Base-by-base conservation (phyloP, 495 filamentous ascomycete genomes). In the Haplographium delicatum region DNA sequence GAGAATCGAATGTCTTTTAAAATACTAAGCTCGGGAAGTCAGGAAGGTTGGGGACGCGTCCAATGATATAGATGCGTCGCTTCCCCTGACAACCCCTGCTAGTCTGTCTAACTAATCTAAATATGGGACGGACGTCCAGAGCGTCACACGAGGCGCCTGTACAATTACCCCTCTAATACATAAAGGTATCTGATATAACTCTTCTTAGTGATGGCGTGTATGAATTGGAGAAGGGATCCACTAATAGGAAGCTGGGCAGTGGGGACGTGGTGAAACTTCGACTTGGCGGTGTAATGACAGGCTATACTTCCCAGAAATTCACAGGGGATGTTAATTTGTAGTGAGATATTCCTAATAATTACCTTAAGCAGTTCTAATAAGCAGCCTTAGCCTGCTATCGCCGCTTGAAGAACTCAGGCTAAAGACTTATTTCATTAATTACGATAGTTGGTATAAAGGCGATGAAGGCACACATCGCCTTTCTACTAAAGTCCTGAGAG, bases 341-440 rank as follows among this genome's bases (percentile, higher is more conserved):
- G 42, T 45, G 16, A 45, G 42, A 45, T 45, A 38, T 31, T 31
- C 34, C 34, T 38, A 16, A 16, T 38, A 38, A 16, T 38, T 16
- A 38, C 19, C 34, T 38, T 38, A 16, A 38, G 6, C 34, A 16
- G 23, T 30, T 45, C 42, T 45, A 45, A 45, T 45, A 31, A 27
- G 42, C 9, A 30, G 42, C 31, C 42, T 31, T 45, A 45, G 42
- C 42, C 26, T 45, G 25, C 42, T 26, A 45, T 45, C 25, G 25
- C 20, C 42, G 22, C 42, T 45, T 45, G 42, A 45, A 45, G 42
- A 45, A 22, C 24, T 28, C 26, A 45, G 8, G 23, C n/a, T 28
- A 13, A 45, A 9, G 16, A 28, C 26, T 38, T 16, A n/a, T 16
- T 16, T 38, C 15, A 16, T 38, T 38, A 16, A 38, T 38, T 8